Conservation (phyloP, 2,329 filamentous ascomycete species). For the Ophiostoma fasciatum region DNA sequence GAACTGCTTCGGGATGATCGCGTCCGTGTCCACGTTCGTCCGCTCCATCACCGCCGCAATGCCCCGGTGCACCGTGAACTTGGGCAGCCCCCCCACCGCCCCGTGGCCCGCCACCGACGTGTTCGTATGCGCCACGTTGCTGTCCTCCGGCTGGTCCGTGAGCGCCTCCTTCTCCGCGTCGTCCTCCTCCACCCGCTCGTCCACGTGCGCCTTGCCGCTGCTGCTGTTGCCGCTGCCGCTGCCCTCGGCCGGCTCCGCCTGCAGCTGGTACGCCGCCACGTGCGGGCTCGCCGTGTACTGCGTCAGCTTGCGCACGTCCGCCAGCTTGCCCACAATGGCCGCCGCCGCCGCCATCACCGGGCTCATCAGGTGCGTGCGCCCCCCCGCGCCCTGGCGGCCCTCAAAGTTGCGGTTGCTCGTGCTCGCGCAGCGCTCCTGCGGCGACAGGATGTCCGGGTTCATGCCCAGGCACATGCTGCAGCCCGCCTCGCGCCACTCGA, state of each 20-base stretch:
- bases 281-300: slow-evolving; percentile 43
- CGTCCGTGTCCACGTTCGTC: slow-evolving; percentile 93
- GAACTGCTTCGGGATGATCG: slow-evolving; percentile 98
- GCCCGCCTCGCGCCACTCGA: slow-evolving; percentile 95
- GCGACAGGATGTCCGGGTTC: slow-evolving; percentile 94
- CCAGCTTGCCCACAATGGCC: slow-evolving; percentile 76
- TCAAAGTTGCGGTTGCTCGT: slow-evolving; percentile 98
- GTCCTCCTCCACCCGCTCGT: slow-evolving; percentile 36
- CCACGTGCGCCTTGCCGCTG: slow-evolving; percentile 33
- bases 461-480: slow-evolving; percentile 99
- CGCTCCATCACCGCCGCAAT: slow-evolving; percentile 78
- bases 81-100: slow-evolving; percentile 53
- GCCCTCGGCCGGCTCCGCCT: slow-evolving; percentile 1
- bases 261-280: slow-evolving; percentile 38
- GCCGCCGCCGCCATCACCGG: slow-evolving; percentile 92
- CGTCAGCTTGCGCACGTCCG: slow-evolving; percentile 74
- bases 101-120: slow-evolving; percentile 33
- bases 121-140: slow-evolving; percentile 49
- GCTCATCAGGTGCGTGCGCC: slow-evolving; percentile 90
- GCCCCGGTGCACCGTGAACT: slow-evolving; percentile 72
- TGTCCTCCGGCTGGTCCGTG: slow-evolving; percentile 46
- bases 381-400: slow-evolving; percentile 81
- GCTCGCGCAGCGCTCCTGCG: slow-evolving; percentile 83
- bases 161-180: slow-evolving; percentile 38
- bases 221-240: too few species aligned